These are phyloP conservation scores for Cantharellus cinnabarinus DNA, from an alignment of 768 basidiomycete species.

Conservation along the genomic window DNA sequence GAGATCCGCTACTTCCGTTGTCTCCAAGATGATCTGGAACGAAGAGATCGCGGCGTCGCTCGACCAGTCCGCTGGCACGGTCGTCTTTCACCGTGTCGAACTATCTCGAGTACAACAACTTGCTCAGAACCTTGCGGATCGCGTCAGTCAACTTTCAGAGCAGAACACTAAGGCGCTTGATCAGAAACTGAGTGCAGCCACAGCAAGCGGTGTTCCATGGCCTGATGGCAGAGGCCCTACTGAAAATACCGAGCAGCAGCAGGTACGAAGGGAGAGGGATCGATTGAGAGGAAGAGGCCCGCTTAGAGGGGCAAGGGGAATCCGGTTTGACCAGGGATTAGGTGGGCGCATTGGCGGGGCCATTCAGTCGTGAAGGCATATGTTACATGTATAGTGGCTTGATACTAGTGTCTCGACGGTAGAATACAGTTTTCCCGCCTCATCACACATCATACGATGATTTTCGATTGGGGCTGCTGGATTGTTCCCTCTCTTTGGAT, in stretches of 20 bases:
- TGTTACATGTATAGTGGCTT: too few species aligned
- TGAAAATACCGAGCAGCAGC: conserved; percentile 6
- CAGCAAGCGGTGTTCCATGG: conserved; percentile 27
- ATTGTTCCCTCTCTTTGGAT: too few species aligned
- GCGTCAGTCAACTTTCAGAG: conserved; percentile 67
- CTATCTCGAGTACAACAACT: conserved; percentile 74
- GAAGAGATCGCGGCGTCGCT: conserved; percentile 87
- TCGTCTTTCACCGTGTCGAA: conserved; percentile 87
- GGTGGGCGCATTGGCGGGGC: conserved; percentile 17
- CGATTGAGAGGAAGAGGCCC: conserved; percentile 6
- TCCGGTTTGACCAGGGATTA: conserved; percentile 65
- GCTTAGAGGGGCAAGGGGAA: conserved; percentile 34
- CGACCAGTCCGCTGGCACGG: conserved; percentile 50
- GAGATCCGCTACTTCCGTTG: conserved; percentile 68
- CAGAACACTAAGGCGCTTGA: conserved; percentile 84
- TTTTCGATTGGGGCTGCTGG: too few species aligned
- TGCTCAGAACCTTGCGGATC: conserved; percentile 76
- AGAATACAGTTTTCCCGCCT: too few species aligned
- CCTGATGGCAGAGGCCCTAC: conserved; percentile 21
- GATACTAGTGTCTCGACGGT: too few species aligned
- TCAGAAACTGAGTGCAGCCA: conserved; percentile 35
- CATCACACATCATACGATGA: too few species aligned
- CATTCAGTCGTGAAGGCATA: too few species aligned
- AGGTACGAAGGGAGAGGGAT: conserved; percentile 3
- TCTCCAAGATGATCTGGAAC: conserved; percentile 97